These are phyloP conservation scores for Lantana camara DNA, from an alignment of 257 asterid genomes.

Conservation along the genomic window DNA sequence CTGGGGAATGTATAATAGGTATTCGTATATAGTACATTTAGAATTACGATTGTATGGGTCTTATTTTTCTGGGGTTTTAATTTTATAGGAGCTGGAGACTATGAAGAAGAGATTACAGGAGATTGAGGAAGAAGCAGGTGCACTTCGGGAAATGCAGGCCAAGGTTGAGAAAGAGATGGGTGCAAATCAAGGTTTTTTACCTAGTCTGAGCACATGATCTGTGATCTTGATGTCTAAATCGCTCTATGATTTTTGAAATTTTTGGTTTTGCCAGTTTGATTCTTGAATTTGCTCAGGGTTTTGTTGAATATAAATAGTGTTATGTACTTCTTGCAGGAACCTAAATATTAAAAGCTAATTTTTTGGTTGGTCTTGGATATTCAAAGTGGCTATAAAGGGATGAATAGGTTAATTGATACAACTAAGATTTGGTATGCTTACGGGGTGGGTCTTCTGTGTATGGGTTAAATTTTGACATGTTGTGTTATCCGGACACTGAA, in stretches of 20 bases:
- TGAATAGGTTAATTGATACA: not conserved
- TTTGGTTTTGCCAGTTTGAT: conserved; percentile 11
- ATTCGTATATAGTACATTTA: not conserved
- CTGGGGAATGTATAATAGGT: not conserved
- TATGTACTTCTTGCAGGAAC: conserved; percentile 6
- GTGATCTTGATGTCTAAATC: not conserved
- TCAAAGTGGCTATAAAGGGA: conserved; percentile 4
- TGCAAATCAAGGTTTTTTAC: conserved; percentile 54
- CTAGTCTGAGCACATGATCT: not conserved
- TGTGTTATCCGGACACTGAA: not conserved
- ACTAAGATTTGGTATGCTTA: not conserved
- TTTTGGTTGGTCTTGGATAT: not conserved
- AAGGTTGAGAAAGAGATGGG: conserved; percentile 81
- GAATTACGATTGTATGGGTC: not conserved
- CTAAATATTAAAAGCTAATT: not conserved
- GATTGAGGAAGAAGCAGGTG: conserved; percentile 84
- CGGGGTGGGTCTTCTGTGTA: not conserved
- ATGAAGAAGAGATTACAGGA: conserved; percentile 77
- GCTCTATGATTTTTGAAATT: conserved; percentile 12
- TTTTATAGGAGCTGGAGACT: conserved; percentile 66
- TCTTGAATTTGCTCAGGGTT: conserved; percentile 13
- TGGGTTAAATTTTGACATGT: not conserved
- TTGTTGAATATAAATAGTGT: not conserved
- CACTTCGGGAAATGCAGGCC: conserved; percentile 87
- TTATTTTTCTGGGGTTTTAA: conserved; percentile 15